Conservation (phyloP, 208 protist genomes). For the Acanthamoeba castellanii region DNA sequence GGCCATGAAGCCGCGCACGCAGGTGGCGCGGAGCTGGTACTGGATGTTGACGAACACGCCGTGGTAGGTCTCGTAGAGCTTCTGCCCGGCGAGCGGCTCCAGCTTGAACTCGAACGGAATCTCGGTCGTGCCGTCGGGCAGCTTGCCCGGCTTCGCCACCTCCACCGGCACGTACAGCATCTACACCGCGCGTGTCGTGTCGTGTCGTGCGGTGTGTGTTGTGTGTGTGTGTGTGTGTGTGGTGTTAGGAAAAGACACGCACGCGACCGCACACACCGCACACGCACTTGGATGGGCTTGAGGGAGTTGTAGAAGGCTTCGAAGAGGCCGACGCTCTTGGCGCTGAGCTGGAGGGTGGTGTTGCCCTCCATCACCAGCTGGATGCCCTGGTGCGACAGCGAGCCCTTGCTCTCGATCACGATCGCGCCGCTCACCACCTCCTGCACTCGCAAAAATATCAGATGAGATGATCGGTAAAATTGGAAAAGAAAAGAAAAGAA, state of each 20-base stretch:
- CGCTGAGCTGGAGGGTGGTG: conserved; percentile 86
- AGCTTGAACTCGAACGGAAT: conserved; percentile 93
- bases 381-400: conserved; percentile 87
- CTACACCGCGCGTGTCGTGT: background rate
- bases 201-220: too few relatives aligned
- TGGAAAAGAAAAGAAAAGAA: background rate
- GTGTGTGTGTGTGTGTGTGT: background rate
- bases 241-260: background rate
- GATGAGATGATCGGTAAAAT: background rate
- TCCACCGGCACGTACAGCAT: conserved; percentile 67
- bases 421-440: conserved; percentile 87
- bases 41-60: conserved; percentile 91
- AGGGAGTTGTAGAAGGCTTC: conserved; percentile 89
- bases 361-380: conserved; percentile 85
- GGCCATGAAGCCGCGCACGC: conserved; percentile 87
- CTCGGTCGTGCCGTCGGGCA: conserved; percentile 88
- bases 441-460: conserved; percentile 34
- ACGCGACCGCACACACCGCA: background rate
- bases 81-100: conserved; percentile 78
- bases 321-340: conserved; percentile 88
- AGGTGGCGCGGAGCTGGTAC: conserved; percentile 87
- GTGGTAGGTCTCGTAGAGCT: conserved; percentile 91
- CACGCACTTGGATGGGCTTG: conserved; percentile 88
- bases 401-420: conserved; percentile 84
- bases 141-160: conserved; percentile 77